Conservation (phyloP, 306 rosid genomes). For the Nissolia schottii region DNA sequence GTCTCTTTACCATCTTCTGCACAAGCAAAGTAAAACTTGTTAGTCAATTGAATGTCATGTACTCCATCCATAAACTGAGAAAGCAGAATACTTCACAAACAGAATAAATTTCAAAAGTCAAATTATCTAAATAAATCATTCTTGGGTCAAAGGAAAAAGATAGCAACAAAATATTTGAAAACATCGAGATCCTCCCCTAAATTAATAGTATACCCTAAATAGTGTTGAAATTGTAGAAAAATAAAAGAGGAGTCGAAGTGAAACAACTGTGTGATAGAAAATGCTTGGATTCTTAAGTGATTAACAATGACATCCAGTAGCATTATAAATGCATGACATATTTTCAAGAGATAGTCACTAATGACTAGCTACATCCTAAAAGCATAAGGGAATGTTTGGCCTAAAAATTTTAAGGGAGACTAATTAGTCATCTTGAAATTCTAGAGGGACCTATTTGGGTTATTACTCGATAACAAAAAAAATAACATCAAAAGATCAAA, state of each 20-base stretch:
- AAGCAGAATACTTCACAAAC: neutral
- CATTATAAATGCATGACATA: too few relatives aligned
- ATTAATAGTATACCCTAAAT: neutral
- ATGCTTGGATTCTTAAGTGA: neutral
- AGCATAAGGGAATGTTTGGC: too few relatives aligned
- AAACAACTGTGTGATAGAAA: neutral
- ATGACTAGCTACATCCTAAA: too few relatives aligned
- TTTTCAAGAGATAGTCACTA: too few relatives aligned
- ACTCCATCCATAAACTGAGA: neutral
- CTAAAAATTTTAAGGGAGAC: too few relatives aligned
- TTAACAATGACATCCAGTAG: neutral
- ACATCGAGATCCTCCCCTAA: neutral
- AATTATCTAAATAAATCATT: neutral
- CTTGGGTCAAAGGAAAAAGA: neutral
- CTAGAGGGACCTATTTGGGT: too few relatives aligned
- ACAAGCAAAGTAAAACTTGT: slow-evolving; percentile 17
- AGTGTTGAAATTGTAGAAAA: too few relatives aligned
- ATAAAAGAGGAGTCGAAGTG: neutral
- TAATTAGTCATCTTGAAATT: too few relatives aligned
- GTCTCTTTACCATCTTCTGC: slow-evolving; percentile 95
- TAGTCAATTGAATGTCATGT: neutral
- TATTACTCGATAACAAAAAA: too few relatives aligned
- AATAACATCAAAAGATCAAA: too few relatives aligned
- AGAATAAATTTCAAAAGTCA: neutral
- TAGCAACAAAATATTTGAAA: neutral